Evolutionary conservation across 352 stramenopile genomes (phyloP), one percentile per base, ranked within the genome.

Genomic region (Globisporangium nagaii): DNA sequence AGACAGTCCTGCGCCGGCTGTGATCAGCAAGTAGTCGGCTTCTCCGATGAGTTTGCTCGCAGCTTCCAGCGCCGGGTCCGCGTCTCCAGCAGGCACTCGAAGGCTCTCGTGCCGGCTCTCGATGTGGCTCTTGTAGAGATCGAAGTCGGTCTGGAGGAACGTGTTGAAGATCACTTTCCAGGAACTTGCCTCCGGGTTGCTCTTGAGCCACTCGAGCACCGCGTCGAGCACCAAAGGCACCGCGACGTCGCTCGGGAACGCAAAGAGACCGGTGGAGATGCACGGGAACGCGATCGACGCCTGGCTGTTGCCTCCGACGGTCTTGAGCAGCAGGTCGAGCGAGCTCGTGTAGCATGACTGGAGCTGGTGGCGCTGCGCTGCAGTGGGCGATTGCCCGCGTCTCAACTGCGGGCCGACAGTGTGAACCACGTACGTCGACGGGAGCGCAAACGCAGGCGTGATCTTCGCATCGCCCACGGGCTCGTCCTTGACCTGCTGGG

Each of bases 101-200:
- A 75, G 47, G 5, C 46, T 44, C 8, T 24, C 35, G 24, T 68
- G 31, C 9, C 57, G 40, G 17, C 36, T 34, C 41, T 71, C 56
- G 25, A 75, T 60, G 28, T 65, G 43, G 1, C 30, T 19, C 54
- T 74, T 66, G 63, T 91, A 91, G 15, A 85, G 42, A 7, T 79
- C 65, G 28, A 75, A 68, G 55, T 91, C 80, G 9, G 54, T 60
- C 17, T 83, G 64, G 4, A 82, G 47, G 41, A 89, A 91, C 8
- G 77, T 84, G 54, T 91, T 87, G 63, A 88, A 89, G 43, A 89
- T 65, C 12, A 91, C 70, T 34, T 62, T 79, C 71, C 79, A 85
- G 2, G 46, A 31, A 0, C 53, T 66, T 25, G 71, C 39, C 10
- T 73, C 53, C 9, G 65, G 15, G 45, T 88, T 66, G 1, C 37